Evolutionary conservation across 140 eudicot species (phyloP).

Genomic region (Oenanthe javanica): DNA sequence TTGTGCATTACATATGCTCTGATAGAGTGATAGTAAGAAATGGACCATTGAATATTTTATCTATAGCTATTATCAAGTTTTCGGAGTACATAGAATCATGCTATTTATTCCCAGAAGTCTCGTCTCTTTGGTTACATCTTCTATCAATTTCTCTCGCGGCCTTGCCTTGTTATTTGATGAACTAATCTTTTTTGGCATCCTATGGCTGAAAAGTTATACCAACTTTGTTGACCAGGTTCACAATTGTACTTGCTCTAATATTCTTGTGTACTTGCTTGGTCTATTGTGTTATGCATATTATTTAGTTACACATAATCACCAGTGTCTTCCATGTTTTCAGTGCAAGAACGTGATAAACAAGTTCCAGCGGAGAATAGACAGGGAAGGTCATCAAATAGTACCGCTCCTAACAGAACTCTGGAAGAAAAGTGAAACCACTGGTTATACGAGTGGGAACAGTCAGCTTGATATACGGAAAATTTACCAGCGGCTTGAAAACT

Average conservation of each 20-base stretch:
- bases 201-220: background rate
- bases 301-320: conserved; percentile 20
- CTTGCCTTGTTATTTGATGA: conserved; percentile 28
- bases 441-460: conserved; percentile 25
- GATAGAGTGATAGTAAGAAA: background rate
- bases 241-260: background rate
- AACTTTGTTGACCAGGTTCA: background rate
- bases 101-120: background rate
- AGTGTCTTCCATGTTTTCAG: conserved; percentile 44
- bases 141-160: background rate
- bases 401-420: conserved; percentile 85
- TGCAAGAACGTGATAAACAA: conserved; percentile 77
- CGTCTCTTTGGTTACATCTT: background rate
- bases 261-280: background rate
- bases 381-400: conserved; percentile 71
- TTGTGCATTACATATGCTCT: background rate
- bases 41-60: background rate
- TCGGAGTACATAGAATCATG: background rate
- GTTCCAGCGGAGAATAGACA: conserved; percentile 72
- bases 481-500: conserved; percentile 57
- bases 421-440: conserved; percentile 56
- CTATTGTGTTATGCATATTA: background rate
- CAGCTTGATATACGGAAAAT: conserved; percentile 64
- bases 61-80: background rate
- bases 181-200: conserved; percentile 16